Conservation (phyloP, 1,284 basidiomycete genomes). For the Papiliotrema laurentii region DNA sequence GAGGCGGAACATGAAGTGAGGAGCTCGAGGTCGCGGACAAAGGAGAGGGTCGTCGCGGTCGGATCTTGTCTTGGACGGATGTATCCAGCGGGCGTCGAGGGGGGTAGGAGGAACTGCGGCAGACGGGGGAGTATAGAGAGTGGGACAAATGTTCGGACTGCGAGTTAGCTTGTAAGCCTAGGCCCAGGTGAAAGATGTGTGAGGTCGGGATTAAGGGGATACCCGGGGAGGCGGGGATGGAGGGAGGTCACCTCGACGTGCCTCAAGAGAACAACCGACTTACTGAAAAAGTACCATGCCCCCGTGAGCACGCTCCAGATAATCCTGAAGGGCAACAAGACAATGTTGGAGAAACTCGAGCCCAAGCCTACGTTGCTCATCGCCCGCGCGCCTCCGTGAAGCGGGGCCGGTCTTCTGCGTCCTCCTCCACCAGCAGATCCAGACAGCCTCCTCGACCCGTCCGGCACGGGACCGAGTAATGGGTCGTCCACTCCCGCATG, state of each 20-base stretch:
- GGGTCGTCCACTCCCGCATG: background rate
- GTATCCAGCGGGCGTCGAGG: constrained; percentile 16
- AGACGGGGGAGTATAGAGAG: constrained; percentile 40
- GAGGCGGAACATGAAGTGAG: constrained; percentile 30
- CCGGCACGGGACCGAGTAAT: background rate
- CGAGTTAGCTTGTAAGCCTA: background rate
- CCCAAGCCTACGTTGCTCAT: too few species aligned
- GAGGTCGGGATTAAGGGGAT: background rate
- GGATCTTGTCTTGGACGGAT: constrained; percentile 28
- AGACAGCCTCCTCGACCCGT: constrained; percentile 1
- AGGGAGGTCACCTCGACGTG: too few species aligned
- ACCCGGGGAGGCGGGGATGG: too few species aligned
- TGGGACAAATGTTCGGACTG: constrained; percentile 44
- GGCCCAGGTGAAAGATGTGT: background rate
- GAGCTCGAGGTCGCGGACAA: constrained; percentile 39
- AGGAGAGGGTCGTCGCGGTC: constrained; percentile 26
- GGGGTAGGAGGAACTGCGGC: constrained; percentile 43
- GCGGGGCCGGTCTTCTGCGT: too few species aligned
- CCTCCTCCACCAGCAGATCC: background rate
- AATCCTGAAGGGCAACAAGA: constrained; percentile 35
- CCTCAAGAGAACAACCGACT: too few species aligned
- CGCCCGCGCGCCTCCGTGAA: too few species aligned
- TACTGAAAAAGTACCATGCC: constrained; percentile 46
- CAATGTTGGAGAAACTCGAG: too few species aligned
- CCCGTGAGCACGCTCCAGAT: constrained; percentile 36